phyloP scores from a whole-genome alignment of 148 eudicot genomes.

The Spergularia bocconei region DNA sequence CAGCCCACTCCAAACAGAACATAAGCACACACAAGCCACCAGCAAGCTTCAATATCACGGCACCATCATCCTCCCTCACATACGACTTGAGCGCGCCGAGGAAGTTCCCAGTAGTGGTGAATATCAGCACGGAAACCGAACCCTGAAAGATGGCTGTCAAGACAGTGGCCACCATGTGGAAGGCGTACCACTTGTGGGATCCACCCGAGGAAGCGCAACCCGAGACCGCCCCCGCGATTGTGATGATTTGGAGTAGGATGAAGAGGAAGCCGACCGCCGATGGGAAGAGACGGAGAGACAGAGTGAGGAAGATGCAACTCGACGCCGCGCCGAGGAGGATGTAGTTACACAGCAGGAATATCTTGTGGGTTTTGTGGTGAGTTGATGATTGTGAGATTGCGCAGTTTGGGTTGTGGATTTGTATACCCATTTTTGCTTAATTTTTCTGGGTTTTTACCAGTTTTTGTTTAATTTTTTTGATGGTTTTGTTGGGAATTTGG shows the following conservation, averaged over 20 bases:
- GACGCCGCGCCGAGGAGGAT: slow-evolving; percentile 29
- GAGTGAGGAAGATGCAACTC: slow-evolving; percentile 32
- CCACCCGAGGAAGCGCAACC: slow-evolving; percentile 34
- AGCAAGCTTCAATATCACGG: slow-evolving; percentile 38
- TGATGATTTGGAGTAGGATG: slow-evolving; percentile 41
- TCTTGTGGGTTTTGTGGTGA: slow-evolving; percentile 18
- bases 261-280: slow-evolving; percentile 23
- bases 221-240: slow-evolving; percentile 37
- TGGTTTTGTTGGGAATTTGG: background rate
- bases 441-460: background rate
- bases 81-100: slow-evolving; percentile 33
- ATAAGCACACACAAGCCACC: slow-evolving; percentile 45
- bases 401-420: background rate
- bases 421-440: slow-evolving; percentile 9
- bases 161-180: slow-evolving; percentile 45
- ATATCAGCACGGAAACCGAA: slow-evolving; percentile 40
- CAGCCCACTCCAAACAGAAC: slow-evolving; percentile 50
- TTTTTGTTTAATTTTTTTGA: background rate
- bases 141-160: slow-evolving; percentile 50
- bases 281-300: slow-evolving; percentile 32
- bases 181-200: slow-evolving; percentile 31
- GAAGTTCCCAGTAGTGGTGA: slow-evolving; percentile 35
- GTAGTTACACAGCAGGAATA: slow-evolving; percentile 27
- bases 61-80: slow-evolving; percentile 44
- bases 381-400: no score